Percentiles rank a stretch among this genome's conserved stretches.
phyloP scores from a whole-genome alignment of 306 rosid genomes.

The Gleditsia sinensis region DNA sequence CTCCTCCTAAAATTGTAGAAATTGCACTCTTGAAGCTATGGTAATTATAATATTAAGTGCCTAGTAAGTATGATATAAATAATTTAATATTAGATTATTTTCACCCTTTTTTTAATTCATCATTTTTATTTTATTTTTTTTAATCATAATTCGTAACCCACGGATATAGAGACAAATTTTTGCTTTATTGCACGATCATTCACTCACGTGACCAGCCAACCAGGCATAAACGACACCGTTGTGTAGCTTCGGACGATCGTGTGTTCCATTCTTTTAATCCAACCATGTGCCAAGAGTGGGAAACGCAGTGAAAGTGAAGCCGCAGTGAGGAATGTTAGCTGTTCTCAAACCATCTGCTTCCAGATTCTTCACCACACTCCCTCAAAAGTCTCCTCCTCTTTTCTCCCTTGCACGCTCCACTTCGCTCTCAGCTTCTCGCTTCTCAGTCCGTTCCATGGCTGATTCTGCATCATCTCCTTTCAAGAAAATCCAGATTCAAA shows the following conservation, averaged over 20 bases:
- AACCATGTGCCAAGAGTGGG: background rate
- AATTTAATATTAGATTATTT: too few relatives aligned
- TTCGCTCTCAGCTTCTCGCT: constrained; percentile 44
- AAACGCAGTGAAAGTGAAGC: background rate
- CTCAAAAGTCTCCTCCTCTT: constrained; percentile 22
- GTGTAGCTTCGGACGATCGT: background rate
- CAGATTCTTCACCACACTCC: constrained; percentile 33
- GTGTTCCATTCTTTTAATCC: background rate
- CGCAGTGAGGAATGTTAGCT: constrained; percentile 36
- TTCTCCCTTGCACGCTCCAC: constrained; percentile 35
- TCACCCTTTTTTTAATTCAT: too few relatives aligned
- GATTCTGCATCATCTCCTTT: constrained; percentile 68
- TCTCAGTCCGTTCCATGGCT: constrained; percentile 78
- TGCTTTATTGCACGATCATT: too few relatives aligned
- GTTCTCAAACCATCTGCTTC: constrained; percentile 38
- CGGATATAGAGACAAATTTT: too few relatives aligned
- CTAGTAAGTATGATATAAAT: too few relatives aligned
- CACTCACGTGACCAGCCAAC: too few relatives aligned
- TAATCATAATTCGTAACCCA: too few relatives aligned
- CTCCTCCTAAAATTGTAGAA: too few relatives aligned
- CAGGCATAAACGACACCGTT: background rate
- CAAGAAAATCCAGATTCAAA: constrained; percentile 76
- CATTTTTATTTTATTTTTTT: too few relatives aligned
- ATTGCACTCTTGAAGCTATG: too few relatives aligned
- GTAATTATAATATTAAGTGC: too few relatives aligned